Percentiles rank a stretch among this genome's conserved stretches.
Evolutionary conservation across 225 moss, liverwort and hornwort genomes (phyloP).

Genomic region (Polytrichum formosum): DNA sequence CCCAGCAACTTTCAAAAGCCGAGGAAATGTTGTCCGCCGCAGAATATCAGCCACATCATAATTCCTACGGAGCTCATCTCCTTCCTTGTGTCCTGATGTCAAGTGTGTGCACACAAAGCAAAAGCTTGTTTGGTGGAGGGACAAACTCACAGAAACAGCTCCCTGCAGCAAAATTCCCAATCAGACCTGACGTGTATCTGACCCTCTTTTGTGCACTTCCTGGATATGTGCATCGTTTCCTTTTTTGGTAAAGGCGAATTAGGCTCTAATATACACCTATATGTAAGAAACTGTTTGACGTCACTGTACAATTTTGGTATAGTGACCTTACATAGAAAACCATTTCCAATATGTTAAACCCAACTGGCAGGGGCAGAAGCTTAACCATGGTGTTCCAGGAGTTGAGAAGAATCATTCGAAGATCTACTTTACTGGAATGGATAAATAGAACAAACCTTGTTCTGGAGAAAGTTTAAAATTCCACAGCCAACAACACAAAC

Average conservation of each 20-base stretch:
- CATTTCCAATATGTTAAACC: no score
- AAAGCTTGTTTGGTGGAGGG: slow-evolving; percentile 86
- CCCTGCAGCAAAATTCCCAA: slow-evolving; percentile 42
- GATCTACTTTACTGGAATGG: background rate
- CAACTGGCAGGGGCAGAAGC: no score
- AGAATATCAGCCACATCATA: slow-evolving; percentile 80
- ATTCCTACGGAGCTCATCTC: slow-evolving; percentile 81
- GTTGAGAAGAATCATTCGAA: no score
- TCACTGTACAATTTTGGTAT: no score
- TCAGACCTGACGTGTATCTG: no score
- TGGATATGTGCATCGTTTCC: no score
- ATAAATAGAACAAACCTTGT: slow-evolving; percentile 52
- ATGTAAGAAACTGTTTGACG: no score
- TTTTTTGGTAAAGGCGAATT: no score
- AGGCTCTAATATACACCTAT: no score
- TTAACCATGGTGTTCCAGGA: no score
- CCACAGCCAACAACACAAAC: slow-evolving; percentile 69
- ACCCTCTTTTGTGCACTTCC: no score
- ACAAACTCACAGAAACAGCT: slow-evolving; percentile 90
- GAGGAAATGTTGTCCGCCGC: slow-evolving; percentile 72
- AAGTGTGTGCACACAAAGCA: slow-evolving; percentile 88
- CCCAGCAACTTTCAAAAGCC: slow-evolving; percentile 53
- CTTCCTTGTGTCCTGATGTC: slow-evolving; percentile 84
- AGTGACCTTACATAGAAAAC: no score
- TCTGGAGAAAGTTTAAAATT: slow-evolving; percentile 84